Base-by-base conservation (phyloP, 2,329 filamentous ascomycete genomes). In the Alternaria alternata region DNA sequence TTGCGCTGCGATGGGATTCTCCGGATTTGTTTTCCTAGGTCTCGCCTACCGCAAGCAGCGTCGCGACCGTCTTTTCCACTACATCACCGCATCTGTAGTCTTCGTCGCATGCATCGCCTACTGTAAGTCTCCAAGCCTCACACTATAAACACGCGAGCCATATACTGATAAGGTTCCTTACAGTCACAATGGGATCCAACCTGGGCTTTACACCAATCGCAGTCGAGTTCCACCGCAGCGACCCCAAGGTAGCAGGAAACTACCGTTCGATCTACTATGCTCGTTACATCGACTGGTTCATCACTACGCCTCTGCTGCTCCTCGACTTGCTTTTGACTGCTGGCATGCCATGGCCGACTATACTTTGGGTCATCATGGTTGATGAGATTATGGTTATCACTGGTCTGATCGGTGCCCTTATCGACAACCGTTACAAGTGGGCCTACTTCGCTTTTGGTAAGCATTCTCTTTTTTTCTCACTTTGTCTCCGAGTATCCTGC, bases 301-400 rank as follows among this genome's bases (percentile, higher is more conserved):
- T 89, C 64, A 90, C 88, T 1, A 90, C 87, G 2, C 88, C 88
- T 7, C 79, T 91, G 1, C 79, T 91, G 7, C 82, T 91, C 1
- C 74, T 87, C 52, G 86, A 89, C 59, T 74, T 91, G 2, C 80
- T 91, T 42, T 80, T 92, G 20, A 89, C 88, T 0, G 87, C 84
- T 5, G 89, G 86, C 34, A 80, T 90, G 59, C 88, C 89, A 20
- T 89, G 86, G 78, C 86, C 88, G 0, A 89, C 87, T 1, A 86
- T 90, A 28, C 71, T 90, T 39, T 87, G 84, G 70, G 85, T 87
- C 2, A 80, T 91, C 7, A 79, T 91, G 5, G 81, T 89, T 3
- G 87, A 90, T 63, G 81, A 86, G 69, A 81, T 91, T 68, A 90
- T 91, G 88, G 85, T 91, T 48, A 79, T 90, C n/a, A 86, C 85